Percentiles rank a stretch among this genome's conserved stretches.
Evolutionary conservation across 352 stramenopile genomes (phyloP).

Genomic region (Phytophthora quininea): DNA sequence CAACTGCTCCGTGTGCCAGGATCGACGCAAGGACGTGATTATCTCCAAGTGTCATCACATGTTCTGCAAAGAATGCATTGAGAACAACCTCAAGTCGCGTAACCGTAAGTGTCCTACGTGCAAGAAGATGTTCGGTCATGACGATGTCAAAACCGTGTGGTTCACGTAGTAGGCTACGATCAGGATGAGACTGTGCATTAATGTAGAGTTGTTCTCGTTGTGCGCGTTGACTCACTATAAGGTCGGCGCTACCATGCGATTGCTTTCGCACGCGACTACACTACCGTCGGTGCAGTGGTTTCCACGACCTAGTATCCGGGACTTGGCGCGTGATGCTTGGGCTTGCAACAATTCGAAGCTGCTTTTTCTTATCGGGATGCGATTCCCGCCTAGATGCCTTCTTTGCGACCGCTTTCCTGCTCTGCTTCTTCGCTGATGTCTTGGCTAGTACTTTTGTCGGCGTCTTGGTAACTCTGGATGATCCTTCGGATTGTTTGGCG

Average conservation of each 20-base stretch:
- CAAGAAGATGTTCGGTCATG: slow-evolving; percentile 92
- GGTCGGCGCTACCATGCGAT: background rate
- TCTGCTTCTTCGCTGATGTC: background rate
- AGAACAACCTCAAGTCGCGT: slow-evolving; percentile 87
- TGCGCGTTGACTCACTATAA: background rate
- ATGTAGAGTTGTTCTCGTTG: background rate
- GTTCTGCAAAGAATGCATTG: slow-evolving; percentile 90
- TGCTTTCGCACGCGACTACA: no score
- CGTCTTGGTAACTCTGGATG: background rate
- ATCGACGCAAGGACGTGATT: slow-evolving; percentile 86
- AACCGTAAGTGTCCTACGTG: slow-evolving; percentile 91
- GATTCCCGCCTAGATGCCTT: background rate
- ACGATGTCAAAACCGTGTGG: slow-evolving; percentile 88
- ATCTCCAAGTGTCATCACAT: slow-evolving; percentile 91
- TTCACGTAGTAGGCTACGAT: slow-evolving; percentile 58
- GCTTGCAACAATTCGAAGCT: background rate
- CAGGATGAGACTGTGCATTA: background rate
- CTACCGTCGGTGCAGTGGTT: background rate
- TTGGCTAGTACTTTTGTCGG: background rate
- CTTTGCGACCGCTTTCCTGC: background rate
- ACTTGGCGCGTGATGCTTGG: background rate
- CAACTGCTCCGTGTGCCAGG: slow-evolving; percentile 86
- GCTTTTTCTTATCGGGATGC: background rate
- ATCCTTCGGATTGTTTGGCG: slow-evolving; percentile 5
- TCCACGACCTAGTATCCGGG: background rate